Evolutionary conservation across 371 early-diverging fungal genomes (phyloP), one percentile per base, ranked within the genome.

Genomic region (Chytridium lagenaria): DNA sequence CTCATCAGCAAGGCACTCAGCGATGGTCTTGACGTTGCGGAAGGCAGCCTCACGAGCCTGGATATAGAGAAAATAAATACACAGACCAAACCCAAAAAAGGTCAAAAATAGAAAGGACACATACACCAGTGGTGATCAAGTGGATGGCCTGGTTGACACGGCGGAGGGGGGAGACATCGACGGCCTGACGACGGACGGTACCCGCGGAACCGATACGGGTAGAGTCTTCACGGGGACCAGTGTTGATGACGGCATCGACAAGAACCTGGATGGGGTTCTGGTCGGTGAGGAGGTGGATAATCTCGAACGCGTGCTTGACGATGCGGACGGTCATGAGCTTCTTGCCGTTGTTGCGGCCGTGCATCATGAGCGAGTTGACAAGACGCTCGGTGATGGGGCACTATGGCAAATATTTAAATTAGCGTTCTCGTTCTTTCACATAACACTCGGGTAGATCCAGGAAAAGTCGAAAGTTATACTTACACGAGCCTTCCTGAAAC

Each of bases 261-360:
- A 99, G 89, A 73, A 86, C 90, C 90, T 99, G 99, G 81, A 99
- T 90, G 77, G 99, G 99, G 93, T 99, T 99, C 85, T 91, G 90
- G 85, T 98, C 98, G 81, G 99, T 98, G 85, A 98, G 91, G 80
- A 96, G 90, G 93, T 99, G 86, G 85, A 99, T 95, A 90, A 99
- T 99, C 86, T 98, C 96, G 84, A 99, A 99, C 73, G 99, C 96
- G 90, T 99, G 97, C 91, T 98, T 96, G 83, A 99, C 94, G 81
- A 98, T 97, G 82, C 98, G 96, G 77, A 94, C 93, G 81, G 99
- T 98, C 94, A 99, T 93, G 77, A 97, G 89, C 92, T 99, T 99
- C 94, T 99, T 99, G 80, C 99, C 99, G 92, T 97, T 99, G 95
- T 99, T 99, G 85, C 99, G 98, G 79, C 99, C 99, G 91, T 98